Evolutionary conservation across 768 basidiomycete species (phyloP), one percentile per base, ranked within the genome.

Genomic region (Lactifluus volemus): DNA sequence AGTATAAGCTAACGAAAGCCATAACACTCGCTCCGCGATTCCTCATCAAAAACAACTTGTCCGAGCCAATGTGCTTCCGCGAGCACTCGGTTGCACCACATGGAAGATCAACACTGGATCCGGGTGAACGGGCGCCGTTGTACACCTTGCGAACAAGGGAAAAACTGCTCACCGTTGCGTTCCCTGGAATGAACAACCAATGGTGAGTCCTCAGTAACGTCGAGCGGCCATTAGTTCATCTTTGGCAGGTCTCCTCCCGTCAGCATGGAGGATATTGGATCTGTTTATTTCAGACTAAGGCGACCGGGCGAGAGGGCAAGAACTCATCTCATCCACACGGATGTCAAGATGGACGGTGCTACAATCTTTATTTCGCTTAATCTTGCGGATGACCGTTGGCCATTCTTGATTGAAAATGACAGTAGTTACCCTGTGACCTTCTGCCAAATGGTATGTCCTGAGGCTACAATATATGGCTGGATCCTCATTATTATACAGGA

Each of bases 1-100:
- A 97, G 77, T 98, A 98, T 73, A 98, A 98, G 70, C 76, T 98
- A 38, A 88, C 88, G 30, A 98, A 98, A 75, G 87, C 98, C 66
- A 85, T 99, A 65, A 95, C 90, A 0, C 75, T 98, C 41, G 79
- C 89, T 8, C 97, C 97, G 30, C 84, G 97, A 49, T 98, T 94
- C 76, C 75, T 98, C 64, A 73, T 98, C 66, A 89, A 86, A 73
- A 99, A 98, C 73, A 80, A 84, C 62, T 78, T 93, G 41, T 63
- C 76, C 5, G 81, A 83, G 53, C 68, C 84, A 2, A 79, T 99
- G 36, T 83, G 83, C 42, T 85, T 95, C 74, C 84, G 97, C 50
- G 93, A 98, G 71, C 86, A 94, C 67, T 89, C 90, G 38, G 84
- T 80, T 3, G 76, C 78, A 53, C 88, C 81, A 60, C 79, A 75